These are phyloP conservation scores for Chaetomiaceae sp. DNA, from an alignment of 2,329 filamentous ascomycete genomes.

Conservation along the genomic window DNA sequence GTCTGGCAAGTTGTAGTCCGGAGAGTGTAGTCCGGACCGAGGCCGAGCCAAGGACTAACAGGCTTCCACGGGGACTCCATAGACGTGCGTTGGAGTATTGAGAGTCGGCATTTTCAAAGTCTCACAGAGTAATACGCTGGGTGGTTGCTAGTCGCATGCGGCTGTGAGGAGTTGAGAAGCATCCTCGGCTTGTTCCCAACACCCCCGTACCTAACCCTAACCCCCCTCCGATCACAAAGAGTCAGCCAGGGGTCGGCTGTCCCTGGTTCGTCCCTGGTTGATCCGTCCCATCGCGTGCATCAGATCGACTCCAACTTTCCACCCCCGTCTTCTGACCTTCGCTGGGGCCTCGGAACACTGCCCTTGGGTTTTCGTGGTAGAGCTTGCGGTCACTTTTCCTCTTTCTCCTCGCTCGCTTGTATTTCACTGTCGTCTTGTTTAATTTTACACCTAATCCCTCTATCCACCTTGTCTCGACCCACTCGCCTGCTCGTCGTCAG, in stretches of 20 bases:
- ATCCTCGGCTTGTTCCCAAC: too few relatives aligned
- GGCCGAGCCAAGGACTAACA: conserved; percentile 8
- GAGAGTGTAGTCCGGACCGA: too few relatives aligned
- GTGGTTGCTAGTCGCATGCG: too few relatives aligned
- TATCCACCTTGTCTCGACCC: neutral
- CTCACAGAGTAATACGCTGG: too few relatives aligned
- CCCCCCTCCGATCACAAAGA: too few relatives aligned
- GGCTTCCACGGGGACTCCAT: conserved; percentile 11
- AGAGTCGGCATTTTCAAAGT: neutral
- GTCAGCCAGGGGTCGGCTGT: conserved; percentile 4
- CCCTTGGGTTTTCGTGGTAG: neutral
- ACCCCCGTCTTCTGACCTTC: neutral
- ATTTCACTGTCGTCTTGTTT: neutral
- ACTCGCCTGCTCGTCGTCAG: neutral
- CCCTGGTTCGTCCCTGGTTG: neutral
- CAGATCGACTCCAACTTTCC: neutral
- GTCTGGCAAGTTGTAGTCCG: conserved; percentile 14
- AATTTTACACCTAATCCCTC: neutral
- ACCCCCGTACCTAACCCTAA: too few relatives aligned
- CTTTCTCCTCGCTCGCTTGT: neutral
- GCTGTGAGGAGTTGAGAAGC: too few relatives aligned
- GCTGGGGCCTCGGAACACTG: too few relatives aligned
- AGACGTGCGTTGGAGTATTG: conserved; percentile 18
- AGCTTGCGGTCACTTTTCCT: neutral
- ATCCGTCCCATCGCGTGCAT: neutral